These are phyloP conservation scores for Oehlia diaphana DNA, from an alignment of 192 early-diverging fungal genomes.

Conservation along the genomic window DNA sequence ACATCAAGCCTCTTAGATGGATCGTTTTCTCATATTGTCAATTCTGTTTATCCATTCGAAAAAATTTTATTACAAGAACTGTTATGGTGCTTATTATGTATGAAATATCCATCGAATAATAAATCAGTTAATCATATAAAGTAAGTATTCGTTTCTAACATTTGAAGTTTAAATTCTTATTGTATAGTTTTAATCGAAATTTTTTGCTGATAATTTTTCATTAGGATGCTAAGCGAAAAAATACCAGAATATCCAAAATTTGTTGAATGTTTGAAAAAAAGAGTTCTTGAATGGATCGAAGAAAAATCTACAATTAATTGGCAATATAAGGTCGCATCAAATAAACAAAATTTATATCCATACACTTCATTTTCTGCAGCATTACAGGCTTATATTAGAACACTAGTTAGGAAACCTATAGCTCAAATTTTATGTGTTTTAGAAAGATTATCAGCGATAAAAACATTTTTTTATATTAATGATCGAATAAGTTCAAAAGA, in stretches of 20 bases:
- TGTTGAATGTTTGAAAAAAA: constrained; percentile 13
- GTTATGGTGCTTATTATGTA: constrained; percentile 29
- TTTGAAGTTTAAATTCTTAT: not conserved
- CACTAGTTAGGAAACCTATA: constrained; percentile 13
- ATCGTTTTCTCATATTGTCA: constrained; percentile 8
- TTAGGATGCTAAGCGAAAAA: not conserved
- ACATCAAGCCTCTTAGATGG: constrained; percentile 11
- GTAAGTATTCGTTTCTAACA: not conserved
- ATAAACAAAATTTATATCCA: constrained; percentile 14
- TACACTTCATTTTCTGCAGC: constrained; percentile 25
- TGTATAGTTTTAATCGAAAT: not conserved
- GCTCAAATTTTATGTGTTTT: constrained; percentile 26
- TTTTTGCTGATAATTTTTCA: not conserved
- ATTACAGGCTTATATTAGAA: constrained; percentile 18
- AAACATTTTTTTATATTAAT: not conserved
- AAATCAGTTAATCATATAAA: constrained; percentile 15
- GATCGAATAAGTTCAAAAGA: too few species aligned
- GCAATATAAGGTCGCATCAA: constrained; percentile 23
- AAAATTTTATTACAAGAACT: constrained; percentile 25
- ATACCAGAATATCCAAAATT: constrained; percentile 4
- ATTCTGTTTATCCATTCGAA: constrained; percentile 25
- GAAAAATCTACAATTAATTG: not conserved
- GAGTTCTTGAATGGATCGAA: constrained; percentile 12
- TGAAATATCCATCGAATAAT: constrained; percentile 15
- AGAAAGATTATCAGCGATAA: constrained; percentile 20